Base-by-base conservation (phyloP, 2,329 filamentous ascomycete genomes). In the Cladophialophora bantiana region DNA sequence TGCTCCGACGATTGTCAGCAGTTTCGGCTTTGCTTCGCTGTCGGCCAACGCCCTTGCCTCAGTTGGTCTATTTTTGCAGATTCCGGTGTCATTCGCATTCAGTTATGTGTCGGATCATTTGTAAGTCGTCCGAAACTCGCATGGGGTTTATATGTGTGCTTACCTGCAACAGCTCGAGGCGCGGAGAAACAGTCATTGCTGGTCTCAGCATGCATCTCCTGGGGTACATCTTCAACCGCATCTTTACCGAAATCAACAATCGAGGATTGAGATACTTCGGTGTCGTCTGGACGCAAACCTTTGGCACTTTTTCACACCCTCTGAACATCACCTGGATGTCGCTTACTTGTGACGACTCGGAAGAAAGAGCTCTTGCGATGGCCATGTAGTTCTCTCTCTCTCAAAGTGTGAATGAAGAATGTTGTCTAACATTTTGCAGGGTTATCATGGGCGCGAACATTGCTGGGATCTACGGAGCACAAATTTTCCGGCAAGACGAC, bases 361-460 rank as follows among this genome's bases (percentile, higher is more conserved):
- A 88, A 68, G 83, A 87, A 70, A 78, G 86, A 57, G 85, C 86
- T 0, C 78, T 88, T 0, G 84, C 85, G 10, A 88, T 88, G 86
- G 85, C 86, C 7, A 79, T 84, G 82, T 85, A 77, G 77, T 72
- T 2, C 7, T 36, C 10, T 36, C 26, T 26, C 55, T 59, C 3
- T 26, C 26, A 26, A 57, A 65, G 52, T 53, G 62, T 50, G 26
- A 64, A 52, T 48, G 5, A 26, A n/a, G 3, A 12, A 7, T n/a
- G 10, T 38, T 42, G 18, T 26, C 18, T 36, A 13, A 48, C 31
- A 7, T 9, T n/a, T 35, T 18, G 2, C 20, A 83, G 81, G 76
- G 80, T 87, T 59, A 86, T 88, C 66, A 88, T 88, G 86, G 83
- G 84, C 20, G 86, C 85, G 56, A 89, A 89, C 70, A 85, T 84